Conservation (phyloP, 306 rosid genomes). For the Astragalus membranaceus region DNA sequence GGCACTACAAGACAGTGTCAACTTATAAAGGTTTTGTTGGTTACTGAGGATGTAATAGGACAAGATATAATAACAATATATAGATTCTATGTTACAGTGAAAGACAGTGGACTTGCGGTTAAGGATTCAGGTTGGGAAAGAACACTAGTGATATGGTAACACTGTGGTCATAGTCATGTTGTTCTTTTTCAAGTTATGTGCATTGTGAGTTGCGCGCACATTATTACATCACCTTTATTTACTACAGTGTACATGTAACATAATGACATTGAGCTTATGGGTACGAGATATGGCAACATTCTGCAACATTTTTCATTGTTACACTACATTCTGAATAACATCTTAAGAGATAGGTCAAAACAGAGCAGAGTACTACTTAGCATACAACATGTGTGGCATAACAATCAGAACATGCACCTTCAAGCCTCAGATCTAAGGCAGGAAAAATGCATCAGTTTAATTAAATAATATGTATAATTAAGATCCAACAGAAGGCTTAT, state of each 20-base stretch:
- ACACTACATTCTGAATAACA: too few species aligned
- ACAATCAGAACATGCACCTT: neutral
- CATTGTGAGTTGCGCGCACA: neutral
- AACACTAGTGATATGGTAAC: neutral
- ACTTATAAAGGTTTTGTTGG: neutral
- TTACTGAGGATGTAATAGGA: neutral
- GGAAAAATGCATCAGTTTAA: neutral
- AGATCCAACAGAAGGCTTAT: neutral
- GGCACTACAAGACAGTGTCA: constrained; percentile 18
- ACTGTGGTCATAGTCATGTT: neutral
- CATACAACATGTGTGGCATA: neutral
- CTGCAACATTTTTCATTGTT: constrained; percentile 13
- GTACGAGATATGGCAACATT: constrained; percentile 14
- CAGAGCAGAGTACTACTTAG: neutral
- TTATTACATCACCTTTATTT: neutral
- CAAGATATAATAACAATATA: neutral
- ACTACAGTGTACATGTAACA: neutral
- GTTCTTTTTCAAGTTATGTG: neutral
- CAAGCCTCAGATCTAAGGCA: neutral
- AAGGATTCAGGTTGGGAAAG: neutral
- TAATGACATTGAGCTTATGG: neutral
- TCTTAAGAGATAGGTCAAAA: neutral
- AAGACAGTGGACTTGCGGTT: neutral
- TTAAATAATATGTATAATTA: neutral
- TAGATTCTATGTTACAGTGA: neutral